Evolutionary conservation across 495 filamentous ascomycete genomes (phyloP).

Genomic region (Xylaria venustula): DNA sequence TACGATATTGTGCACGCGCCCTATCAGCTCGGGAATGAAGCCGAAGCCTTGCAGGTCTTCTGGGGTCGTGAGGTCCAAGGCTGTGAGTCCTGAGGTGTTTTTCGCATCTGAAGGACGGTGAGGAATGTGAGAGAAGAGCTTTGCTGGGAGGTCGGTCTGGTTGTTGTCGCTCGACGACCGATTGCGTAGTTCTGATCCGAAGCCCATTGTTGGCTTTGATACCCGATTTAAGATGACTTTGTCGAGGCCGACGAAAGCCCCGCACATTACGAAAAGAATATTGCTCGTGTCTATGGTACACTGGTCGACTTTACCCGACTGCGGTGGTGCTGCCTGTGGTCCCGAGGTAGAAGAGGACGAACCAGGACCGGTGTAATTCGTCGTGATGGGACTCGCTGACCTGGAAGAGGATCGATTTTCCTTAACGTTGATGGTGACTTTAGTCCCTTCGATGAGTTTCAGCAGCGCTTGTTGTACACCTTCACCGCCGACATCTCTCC

Average conservation of each 20-base stretch:
- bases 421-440: constrained; percentile 83
- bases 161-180: constrained; percentile 29
- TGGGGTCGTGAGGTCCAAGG: constrained; percentile 77
- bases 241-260: constrained; percentile 90
- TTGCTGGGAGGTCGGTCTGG: constrained; percentile 40
- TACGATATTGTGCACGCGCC: constrained; percentile 83
- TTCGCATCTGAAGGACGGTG: constrained; percentile 25
- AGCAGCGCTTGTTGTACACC: constrained; percentile 95
- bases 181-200: constrained; percentile 76
- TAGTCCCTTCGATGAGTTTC: constrained; percentile 96
- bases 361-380: constrained; percentile 33
- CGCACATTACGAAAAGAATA: constrained; percentile 94
- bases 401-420: constrained; percentile 60
- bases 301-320: constrained; percentile 69
- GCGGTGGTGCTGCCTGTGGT: constrained; percentile 33
- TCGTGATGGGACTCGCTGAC: constrained; percentile 40
- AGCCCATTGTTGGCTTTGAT: constrained; percentile 85
- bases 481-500: constrained; percentile 82
- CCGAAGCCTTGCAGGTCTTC: constrained; percentile 87
- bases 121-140: constrained; percentile 43
- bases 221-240: constrained; percentile 85
- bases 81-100: constrained; percentile 56
- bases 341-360: constrained; percentile 31
- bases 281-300: constrained; percentile 93
- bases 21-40: constrained; percentile 91